A percentile compares a stretch with the other conserved stretches of the same genome.
These are phyloP conservation scores for Penicillium cinerascens DNA, from an alignment of 495 filamentous ascomycete species.

Conservation along the genomic window DNA sequence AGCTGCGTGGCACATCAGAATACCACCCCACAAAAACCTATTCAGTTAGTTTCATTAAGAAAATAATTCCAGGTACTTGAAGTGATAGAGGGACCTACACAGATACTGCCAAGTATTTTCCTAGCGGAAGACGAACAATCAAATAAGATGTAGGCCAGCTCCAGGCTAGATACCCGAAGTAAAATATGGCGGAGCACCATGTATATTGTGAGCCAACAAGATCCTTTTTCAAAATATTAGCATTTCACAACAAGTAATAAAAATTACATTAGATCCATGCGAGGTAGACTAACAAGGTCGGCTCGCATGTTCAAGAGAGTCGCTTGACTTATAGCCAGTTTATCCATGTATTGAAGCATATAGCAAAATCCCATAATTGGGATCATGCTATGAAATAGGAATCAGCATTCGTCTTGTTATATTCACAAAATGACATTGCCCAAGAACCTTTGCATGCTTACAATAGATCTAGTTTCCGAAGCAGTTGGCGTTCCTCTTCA, in stretches of 20 bases:
- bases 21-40: conserved; percentile 21
- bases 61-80: not conserved
- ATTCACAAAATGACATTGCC: not conserved
- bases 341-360: conserved; percentile 57
- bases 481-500: not conserved
- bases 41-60: not conserved
- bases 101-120: conserved; percentile 40
- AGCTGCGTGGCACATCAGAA: conserved; percentile 35
- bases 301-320: conserved; percentile 39
- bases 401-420: not conserved
- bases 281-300: not conserved
- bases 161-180: conserved; percentile 47
- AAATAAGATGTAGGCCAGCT: conserved; percentile 50
- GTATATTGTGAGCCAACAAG: conserved; percentile 41
- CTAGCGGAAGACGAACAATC: conserved; percentile 51
- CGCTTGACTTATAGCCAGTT: conserved; percentile 54
- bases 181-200: conserved; percentile 47
- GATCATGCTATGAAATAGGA: conserved; percentile 22
- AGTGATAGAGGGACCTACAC: not conserved
- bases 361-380: conserved; percentile 48
- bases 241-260: not conserved
- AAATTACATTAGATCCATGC: not conserved
- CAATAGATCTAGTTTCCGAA: conserved; percentile 1
- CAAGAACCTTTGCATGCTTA: not conserved
- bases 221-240: conserved; percentile 9